Percentiles rank a stretch among this genome's conserved stretches.
Conservation (phyloP, 1,284 basidiomycete species). For the Ustilago loliicola region DNA sequence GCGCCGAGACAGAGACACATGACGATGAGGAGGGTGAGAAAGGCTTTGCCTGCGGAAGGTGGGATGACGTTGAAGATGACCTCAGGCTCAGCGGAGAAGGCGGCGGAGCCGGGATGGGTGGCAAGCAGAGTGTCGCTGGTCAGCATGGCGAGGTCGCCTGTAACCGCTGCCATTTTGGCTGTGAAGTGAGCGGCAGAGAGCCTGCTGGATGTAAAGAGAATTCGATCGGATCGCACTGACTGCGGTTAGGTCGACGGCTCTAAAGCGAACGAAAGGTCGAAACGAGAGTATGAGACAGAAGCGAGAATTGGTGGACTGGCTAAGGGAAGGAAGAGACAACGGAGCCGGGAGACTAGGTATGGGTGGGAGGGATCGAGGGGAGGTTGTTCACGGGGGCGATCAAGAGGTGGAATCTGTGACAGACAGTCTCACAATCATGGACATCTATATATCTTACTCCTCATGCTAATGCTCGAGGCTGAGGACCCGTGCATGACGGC, state of each 20-base stretch:
- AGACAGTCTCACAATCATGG: neutral
- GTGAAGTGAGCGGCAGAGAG: neutral
- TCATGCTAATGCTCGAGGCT: neutral
- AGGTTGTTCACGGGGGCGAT: neutral
- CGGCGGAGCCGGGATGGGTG: conserved; percentile 4
- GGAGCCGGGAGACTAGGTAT: no score
- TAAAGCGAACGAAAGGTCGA: no score
- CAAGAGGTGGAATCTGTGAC: neutral
- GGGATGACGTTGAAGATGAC: conserved; percentile 50
- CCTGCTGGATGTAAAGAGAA: neutral
- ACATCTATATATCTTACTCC: neutral
- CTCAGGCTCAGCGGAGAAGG: conserved; percentile 10
- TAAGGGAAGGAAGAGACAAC: neutral
- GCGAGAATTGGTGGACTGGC: no score
- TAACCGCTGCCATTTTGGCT: conserved; percentile 3
- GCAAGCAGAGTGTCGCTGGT: conserved; percentile 12
- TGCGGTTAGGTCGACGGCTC: no score
- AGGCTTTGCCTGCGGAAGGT: conserved; percentile 19
- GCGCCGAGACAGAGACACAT: conserved; percentile 45
- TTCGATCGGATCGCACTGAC: no score
- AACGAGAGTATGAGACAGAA: neutral
- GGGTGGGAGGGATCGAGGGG: neutral
- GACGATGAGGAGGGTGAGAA: conserved; percentile 33
- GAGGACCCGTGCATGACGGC: neutral
- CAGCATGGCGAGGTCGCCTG: neutral